phyloP scores from a whole-genome alignment of 2,329 filamentous ascomycete species.

The Calonectria hongkongensis region DNA sequence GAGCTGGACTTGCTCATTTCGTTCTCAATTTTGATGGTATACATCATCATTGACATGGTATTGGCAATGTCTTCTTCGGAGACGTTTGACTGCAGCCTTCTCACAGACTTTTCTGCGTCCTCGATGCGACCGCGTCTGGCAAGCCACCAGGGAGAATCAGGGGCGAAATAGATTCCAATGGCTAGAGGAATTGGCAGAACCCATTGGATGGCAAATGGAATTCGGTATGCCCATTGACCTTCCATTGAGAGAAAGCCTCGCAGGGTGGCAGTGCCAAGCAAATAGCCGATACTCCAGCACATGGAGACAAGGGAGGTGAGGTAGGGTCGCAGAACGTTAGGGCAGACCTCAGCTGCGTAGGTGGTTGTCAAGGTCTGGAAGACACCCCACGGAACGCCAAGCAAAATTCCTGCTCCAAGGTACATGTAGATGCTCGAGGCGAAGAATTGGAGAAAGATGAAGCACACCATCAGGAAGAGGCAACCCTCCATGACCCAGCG shows the following conservation, averaged over 20 bases:
- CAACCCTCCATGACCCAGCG: constrained; percentile 66
- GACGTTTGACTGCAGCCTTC: constrained; percentile 59
- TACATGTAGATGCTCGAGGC: constrained; percentile 63
- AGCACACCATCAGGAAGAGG: constrained; percentile 62
- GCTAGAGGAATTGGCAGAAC: constrained; percentile 66
- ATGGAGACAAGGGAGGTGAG: constrained; percentile 69
- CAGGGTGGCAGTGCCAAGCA: constrained; percentile 64
- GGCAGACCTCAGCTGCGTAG: constrained; percentile 68
- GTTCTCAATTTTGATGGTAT: constrained; percentile 45
- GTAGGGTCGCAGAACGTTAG: constrained; percentile 66
- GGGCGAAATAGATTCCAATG: constrained; percentile 66
- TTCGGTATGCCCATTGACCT: constrained; percentile 67
- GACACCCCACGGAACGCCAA: constrained; percentile 67
- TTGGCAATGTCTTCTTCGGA: constrained; percentile 65
- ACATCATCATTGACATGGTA: constrained; percentile 64
- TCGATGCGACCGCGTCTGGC: constrained; percentile 63
- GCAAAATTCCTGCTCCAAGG: constrained; percentile 66
- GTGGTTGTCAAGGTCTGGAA: constrained; percentile 68
- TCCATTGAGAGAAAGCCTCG: constrained; percentile 61
- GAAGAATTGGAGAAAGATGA: constrained; percentile 71
- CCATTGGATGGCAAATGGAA: constrained; percentile 71
- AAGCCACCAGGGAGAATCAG: constrained; percentile 71
- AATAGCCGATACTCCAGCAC: constrained; percentile 69
- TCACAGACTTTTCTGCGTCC: constrained; percentile 62
- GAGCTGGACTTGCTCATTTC: constrained; percentile 39